These are phyloP conservation scores for Torrubiella hemipterigena DNA, from an alignment of 2,329 filamentous ascomycete genomes.

Conservation along the genomic window DNA sequence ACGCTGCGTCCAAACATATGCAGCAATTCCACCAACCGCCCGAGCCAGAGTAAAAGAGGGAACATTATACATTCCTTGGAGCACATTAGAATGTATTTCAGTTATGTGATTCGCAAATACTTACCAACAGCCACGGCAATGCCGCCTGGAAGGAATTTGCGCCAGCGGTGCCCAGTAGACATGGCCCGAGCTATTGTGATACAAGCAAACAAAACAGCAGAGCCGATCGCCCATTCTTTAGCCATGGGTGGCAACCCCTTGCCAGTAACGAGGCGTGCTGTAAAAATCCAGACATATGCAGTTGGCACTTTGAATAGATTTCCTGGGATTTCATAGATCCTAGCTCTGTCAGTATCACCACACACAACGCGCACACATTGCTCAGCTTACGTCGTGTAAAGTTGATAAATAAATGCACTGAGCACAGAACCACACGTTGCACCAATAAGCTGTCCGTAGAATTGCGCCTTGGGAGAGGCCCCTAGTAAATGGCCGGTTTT, in stretches of 20 bases:
- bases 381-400: conserved; percentile 56
- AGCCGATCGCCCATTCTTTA: conserved; percentile 62
- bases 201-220: conserved; percentile 61
- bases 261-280: conserved; percentile 82
- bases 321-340: conserved; percentile 79
- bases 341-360: conserved; percentile 13
- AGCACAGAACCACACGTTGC: conserved; percentile 76
- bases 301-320: conserved; percentile 89
- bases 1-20: conserved; percentile 63
- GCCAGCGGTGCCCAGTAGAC: conserved; percentile 47
- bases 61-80: conserved; percentile 84
- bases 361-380: neutral
- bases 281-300: conserved; percentile 95
- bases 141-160: conserved; percentile 71
- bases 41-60: conserved; percentile 89
- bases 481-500: conserved; percentile 92
- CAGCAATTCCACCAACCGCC: conserved; percentile 62
- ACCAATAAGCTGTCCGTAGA: conserved; percentile 92
- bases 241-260: conserved; percentile 78
- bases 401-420: conserved; percentile 73
- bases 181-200: conserved; percentile 61
- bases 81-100: neutral
- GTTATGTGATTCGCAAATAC: conserved; percentile 5
- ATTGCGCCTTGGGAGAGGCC: conserved; percentile 86
- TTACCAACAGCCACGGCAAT: conserved; percentile 88